Base-by-base conservation (phyloP, 805 yeast genomes). In the Ogataea haglerorum region DNA sequence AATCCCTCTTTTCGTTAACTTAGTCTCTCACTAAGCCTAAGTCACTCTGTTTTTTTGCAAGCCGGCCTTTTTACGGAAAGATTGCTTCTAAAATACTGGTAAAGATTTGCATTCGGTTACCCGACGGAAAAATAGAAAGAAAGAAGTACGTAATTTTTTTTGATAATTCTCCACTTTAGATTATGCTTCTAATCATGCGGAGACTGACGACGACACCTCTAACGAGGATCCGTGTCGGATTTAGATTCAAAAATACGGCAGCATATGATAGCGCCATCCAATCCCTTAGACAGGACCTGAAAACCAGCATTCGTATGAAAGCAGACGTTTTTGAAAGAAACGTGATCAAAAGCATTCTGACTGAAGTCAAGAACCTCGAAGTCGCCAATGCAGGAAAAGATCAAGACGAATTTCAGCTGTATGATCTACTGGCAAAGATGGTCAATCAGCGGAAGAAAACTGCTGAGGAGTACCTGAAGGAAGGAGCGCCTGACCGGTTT, bases 401-500 rank as follows among this genome's bases (percentile, higher is more conserved):
- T 23, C 52, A 54, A 16, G 63, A 61, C 39, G 63, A 63, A 42
- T 65, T 58, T 32, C 48, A 52, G 25, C 42, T 65, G 26, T 61
- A 55, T 35, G 67, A 64, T 39, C 51, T 64, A 31, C 46, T 64
- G 10, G 34, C 44, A 24, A 68, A 68, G 40, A 61, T 71, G 67
- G 54, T 63, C 38, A 68, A 65, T 38, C 71, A 71, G 43, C 60
- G 76, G 47, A 47, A 51, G 22, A 60, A 59, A 10, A 60, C 73
- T 4, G 69, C 70, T 13, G 53, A 46, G 6, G 65, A 64, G 40
- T 71, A 67, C 46, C 39, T 57, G 35, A 58, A 62, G 32, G 68
- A 63, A 27, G 63, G 68, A 13, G 54, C 71, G 17, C 64, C 65
- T n/a, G 75, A 70, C 43, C 57, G 69, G 45, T 69, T 69, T 37